Evolutionary conservation across 2,329 filamentous ascomycete genomes (phyloP), one percentile per base, ranked within the genome.

Genomic region (Colletotrichum nymphaeae): DNA sequence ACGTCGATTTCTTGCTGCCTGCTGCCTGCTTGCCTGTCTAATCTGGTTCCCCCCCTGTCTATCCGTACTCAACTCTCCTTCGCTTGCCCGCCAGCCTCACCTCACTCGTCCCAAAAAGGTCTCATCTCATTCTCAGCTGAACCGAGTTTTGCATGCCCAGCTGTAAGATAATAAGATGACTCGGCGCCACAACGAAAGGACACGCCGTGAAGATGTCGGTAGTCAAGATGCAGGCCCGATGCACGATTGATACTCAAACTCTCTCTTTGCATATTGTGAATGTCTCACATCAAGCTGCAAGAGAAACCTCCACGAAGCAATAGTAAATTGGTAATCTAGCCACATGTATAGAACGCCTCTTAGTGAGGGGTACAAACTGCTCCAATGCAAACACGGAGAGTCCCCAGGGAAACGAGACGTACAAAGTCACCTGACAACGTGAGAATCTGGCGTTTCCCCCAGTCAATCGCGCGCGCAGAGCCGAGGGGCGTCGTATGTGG

Each of bases 361-460:
- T 4, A 22, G 19, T 49, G 42, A 8, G 42, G 42, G 42, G 42
- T 22, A 35, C 12, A 35, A 35, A 35, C 32, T 35, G 11, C 19
- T 49, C 16, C 19, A 4, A 9, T 22, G 7, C 19, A 9, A 8
- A 49, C 8, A n/a, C 42, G 5, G 11, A 22, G 32, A 5, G 19
- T 49, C 16, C 42, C 42, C 19, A 8, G 8, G 42, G 19, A 22
- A 49, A 49, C 8, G 19, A 49, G 7, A 24, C 19, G 30, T 8
- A 53, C 42, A 49, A 9, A 42, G 57, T 67, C 65, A 67, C 65
- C 57, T 67, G 65, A 63, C 30, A 32, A 22, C 57, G 65, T 32
- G 65, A 30, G 2, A 6, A 53, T 28, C 24, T 55, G 16, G 66
- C 66, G 37, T 57, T 26, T 1, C 3, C 12, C 28, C 11, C 42